Conservation (phyloP, 106 monocot genomes). For the Chionographis japonica region DNA sequence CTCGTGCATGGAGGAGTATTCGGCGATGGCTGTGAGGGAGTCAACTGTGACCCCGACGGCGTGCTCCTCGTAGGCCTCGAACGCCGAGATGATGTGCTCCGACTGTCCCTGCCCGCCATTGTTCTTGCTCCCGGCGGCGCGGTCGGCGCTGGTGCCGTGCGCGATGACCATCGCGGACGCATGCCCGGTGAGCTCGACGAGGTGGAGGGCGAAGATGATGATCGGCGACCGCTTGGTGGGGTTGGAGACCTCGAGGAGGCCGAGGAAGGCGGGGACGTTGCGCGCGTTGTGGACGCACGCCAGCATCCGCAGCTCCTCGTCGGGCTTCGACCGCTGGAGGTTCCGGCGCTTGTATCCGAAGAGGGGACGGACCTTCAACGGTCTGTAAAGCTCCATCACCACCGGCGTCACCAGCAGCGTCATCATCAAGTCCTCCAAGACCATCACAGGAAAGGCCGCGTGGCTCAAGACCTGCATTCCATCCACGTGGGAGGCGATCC, state of each 20-base stretch:
- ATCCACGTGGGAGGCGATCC: background rate
- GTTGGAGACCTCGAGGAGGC: too few species aligned
- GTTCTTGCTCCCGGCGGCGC: background rate
- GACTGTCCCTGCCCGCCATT: conserved; percentile 5
- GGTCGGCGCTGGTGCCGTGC: too few species aligned
- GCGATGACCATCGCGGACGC: too few species aligned
- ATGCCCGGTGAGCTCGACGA: too few species aligned
- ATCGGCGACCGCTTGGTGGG: too few species aligned
- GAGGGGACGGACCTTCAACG: background rate
- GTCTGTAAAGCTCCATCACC: background rate
- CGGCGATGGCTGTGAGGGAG: conserved; percentile 1
- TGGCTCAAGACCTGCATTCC: conserved; percentile 1
- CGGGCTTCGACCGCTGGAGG: too few species aligned
- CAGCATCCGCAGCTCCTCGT: too few species aligned
- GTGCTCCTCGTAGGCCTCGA: conserved; percentile 17
- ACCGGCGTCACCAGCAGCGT: conserved; percentile 7
- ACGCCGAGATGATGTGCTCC: conserved; percentile 7
- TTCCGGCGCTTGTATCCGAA: too few species aligned
- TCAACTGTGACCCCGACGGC: conserved; percentile 6
- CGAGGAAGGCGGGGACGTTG: too few species aligned
- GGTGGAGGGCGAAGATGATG: too few species aligned
- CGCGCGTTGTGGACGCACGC: too few species aligned
- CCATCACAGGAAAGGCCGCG: background rate
- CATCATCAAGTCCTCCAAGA: background rate
- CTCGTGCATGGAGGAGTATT: conserved; percentile 13